These are phyloP conservation scores for Penicillium argentinense DNA, from an alignment of 495 filamentous ascomycete species.

Conservation along the genomic window DNA sequence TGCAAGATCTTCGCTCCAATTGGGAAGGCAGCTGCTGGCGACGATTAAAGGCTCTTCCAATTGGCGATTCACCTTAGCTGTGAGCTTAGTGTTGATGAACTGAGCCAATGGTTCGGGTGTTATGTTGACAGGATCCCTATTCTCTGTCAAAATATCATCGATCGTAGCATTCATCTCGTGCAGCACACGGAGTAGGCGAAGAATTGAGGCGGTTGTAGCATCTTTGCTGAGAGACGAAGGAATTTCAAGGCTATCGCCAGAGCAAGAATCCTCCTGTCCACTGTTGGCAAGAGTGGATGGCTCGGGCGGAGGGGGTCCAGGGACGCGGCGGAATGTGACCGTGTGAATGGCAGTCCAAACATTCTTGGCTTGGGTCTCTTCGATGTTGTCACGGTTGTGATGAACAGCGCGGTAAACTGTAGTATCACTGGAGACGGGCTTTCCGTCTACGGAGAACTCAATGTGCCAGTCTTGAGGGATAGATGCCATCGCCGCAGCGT, in stretches of 20 bases:
- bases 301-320: constrained; percentile 85
- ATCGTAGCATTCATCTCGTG: constrained; percentile 94
- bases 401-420: constrained; percentile 97
- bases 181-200: constrained; percentile 85
- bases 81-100: constrained; percentile 98
- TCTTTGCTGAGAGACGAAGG: constrained; percentile 85
- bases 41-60: constrained; percentile 98
- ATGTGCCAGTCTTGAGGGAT: constrained; percentile 96
- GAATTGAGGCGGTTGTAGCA: constrained; percentile 78
- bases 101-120: constrained; percentile 87
- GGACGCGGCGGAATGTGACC: constrained; percentile 85
- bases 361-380: constrained; percentile 68
- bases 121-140: constrained; percentile 66
- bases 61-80: constrained; percentile 97
- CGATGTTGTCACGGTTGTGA: constrained; percentile 60
- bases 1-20: constrained; percentile 97
- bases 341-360: constrained; percentile 89
- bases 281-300: constrained; percentile 61
- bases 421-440: constrained; percentile 83
- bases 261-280: constrained; percentile 45
- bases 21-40: constrained; percentile 92
- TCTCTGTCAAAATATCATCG: constrained; percentile 92
- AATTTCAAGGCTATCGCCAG: constrained; percentile 53
- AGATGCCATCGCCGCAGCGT: constrained; percentile 71
- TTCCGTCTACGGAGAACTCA: constrained; percentile 86